Evolutionary conservation across 345 rosid genomes (phyloP), one percentile per base, ranked within the genome.

Genomic region (Orychophragmus violaceus): DNA sequence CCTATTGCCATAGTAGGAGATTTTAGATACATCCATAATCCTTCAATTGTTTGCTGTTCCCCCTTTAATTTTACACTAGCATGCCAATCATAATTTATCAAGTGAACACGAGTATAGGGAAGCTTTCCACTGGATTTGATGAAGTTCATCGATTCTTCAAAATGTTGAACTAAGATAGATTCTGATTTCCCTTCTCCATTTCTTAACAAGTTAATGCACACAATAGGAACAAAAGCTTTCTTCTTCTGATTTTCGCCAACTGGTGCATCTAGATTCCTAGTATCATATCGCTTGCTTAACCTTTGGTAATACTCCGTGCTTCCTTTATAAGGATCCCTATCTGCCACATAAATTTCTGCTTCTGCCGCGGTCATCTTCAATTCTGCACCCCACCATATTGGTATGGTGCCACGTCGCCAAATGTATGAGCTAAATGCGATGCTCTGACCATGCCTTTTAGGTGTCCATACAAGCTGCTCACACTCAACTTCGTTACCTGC

Each of bases 341-440:
- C 88, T 48, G 95, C 82, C 78, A 94, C 93, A 85, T 88, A 88
- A 62, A 90, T 94, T 74, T 90, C 99, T 59, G 99, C 99, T 80
- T 94, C 99, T 52, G 95, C 90, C 23, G 97, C 89, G 23, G 91
- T 90, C 29, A 93, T 77, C 81, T 90, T 94, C 68, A 94, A 63
- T 64, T 94, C 97, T 36, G 99, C 97, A 81, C 99, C 96, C 99
- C 99, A 90, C 99, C 99, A 94, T 27, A 94, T 90, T 13, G 99
- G 97, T 42, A 90, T 90, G 36, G 99, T 90, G 70, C 99, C 99
- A 57, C 97, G 87, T 52, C 97, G 87, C 99, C 97, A 94, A 32
- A 88, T 79, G 64, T 85, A 88, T 17, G 92, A 84, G 69, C 78
- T 94, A 70, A 90, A 94, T 77, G 92, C 92, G 74, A 88, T 65